phyloP scores from a whole-genome alignment of 1,139 yeast species.

The Saccharomyces hybrid region DNA sequence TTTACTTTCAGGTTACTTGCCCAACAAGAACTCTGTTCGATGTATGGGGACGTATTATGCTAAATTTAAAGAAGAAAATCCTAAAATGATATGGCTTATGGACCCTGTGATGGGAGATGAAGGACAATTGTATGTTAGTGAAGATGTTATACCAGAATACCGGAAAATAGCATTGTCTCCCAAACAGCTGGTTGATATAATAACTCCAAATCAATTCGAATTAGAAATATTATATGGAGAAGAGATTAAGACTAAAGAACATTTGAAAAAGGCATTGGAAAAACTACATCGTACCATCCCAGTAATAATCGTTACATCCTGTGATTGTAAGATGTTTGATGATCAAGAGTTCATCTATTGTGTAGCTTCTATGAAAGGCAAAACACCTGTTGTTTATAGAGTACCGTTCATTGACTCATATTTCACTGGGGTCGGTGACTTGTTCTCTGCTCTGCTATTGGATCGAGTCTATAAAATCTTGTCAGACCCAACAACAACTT shows the following conservation, averaged over 20 bases:
- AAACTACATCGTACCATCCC: slow-evolving; percentile 36
- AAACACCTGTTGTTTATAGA: slow-evolving; percentile 32
- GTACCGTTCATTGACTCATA: slow-evolving; percentile 55
- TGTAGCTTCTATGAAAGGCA: slow-evolving; percentile 29
- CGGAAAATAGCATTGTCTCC: slow-evolving; percentile 35
- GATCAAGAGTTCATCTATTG: slow-evolving; percentile 31
- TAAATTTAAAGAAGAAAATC: slow-evolving; percentile 20
- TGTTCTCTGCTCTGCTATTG: slow-evolving; percentile 54
- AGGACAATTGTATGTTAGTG: slow-evolving; percentile 55
- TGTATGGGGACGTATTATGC: slow-evolving; percentile 30
- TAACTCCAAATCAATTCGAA: slow-evolving; percentile 72
- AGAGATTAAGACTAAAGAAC: slow-evolving; percentile 34
- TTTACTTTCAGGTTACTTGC: slow-evolving; percentile 54
- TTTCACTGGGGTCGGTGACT: slow-evolving; percentile 70
- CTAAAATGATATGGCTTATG: slow-evolving; percentile 38
- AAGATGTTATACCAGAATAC: slow-evolving; percentile 49
- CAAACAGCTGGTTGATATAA: slow-evolving; percentile 41
- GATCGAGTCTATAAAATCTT: slow-evolving; percentile 37
- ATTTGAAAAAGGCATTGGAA: slow-evolving; percentile 38
- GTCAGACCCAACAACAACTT: background rate
- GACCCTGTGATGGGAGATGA: slow-evolving; percentile 80
- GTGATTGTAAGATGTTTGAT: slow-evolving; percentile 20
- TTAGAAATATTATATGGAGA: slow-evolving; percentile 48
- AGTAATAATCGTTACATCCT: slow-evolving; percentile 30
- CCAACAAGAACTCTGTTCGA: slow-evolving; percentile 40